Evolutionary conservation across 495 filamentous ascomycete genomes (phyloP).

Genomic region (Talaromyces trachyspermus): DNA sequence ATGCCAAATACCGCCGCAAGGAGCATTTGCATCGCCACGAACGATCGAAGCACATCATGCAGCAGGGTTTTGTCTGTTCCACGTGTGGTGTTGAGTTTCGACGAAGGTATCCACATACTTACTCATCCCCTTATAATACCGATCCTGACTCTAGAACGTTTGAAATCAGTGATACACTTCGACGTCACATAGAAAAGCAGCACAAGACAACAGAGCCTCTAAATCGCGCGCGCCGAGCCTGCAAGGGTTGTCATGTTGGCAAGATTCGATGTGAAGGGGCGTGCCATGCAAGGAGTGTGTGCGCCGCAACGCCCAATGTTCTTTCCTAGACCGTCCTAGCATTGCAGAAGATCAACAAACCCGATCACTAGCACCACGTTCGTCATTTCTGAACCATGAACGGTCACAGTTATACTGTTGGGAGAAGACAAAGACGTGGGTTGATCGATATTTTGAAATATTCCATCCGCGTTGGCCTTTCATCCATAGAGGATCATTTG

Average conservation of each 20-base stretch:
- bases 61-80: slow-evolving; percentile 12
- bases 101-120: slow-evolving; percentile 12
- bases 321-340: neutral
- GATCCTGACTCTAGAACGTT: neutral
- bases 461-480: slow-evolving; percentile 18
- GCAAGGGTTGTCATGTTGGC: slow-evolving; percentile 14
- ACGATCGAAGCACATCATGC: slow-evolving; percentile 7
- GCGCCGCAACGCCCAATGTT: slow-evolving; percentile 16
- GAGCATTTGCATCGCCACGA: slow-evolving; percentile 16
- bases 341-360: neutral
- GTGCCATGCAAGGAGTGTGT: slow-evolving; percentile 19
- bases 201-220: slow-evolving; percentile 16
- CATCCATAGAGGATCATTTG: slow-evolving; percentile 16
- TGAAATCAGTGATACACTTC: slow-evolving; percentile 21
- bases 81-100: slow-evolving; percentile 14
- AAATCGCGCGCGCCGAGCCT: slow-evolving; percentile 13
- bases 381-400: too few relatives aligned
- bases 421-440: slow-evolving; percentile 8
- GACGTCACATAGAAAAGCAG: slow-evolving; percentile 16
- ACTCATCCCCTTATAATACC: neutral
- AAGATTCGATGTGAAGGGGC: slow-evolving; percentile 23
- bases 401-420: too few relatives aligned
- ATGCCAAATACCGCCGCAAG: slow-evolving; percentile 13
- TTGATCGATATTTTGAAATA: slow-evolving; percentile 14
- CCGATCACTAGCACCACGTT: neutral